Percentiles rank a stretch among this genome's conserved stretches.
These are phyloP conservation scores for Dactylonectria macrodidyma DNA, from an alignment of 2,329 filamentous ascomycete species.

Conservation along the genomic window DNA sequence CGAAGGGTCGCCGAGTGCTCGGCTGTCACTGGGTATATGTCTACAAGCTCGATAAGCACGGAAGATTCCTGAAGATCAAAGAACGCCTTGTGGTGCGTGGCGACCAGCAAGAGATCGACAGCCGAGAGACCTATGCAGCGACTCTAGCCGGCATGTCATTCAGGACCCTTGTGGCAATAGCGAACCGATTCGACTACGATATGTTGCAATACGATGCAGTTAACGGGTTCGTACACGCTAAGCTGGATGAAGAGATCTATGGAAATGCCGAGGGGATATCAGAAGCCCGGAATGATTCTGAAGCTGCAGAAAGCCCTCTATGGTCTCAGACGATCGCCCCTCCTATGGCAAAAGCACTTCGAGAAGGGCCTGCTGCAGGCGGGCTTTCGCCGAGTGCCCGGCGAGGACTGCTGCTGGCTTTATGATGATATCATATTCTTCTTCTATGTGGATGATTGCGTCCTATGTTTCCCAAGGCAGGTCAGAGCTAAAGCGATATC, in stretches of 20 bases:
- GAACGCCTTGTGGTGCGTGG: neutral
- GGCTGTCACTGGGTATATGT: neutral
- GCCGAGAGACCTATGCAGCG: neutral
- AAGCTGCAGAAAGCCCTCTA: neutral
- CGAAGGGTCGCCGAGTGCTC: too few species aligned
- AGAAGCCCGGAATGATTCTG: neutral
- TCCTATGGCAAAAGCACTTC: slow-evolving; percentile 1
- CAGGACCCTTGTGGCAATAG: neutral
- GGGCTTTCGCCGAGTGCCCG: slow-evolving; percentile 2
- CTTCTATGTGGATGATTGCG: neutral
- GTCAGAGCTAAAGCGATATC: too few species aligned
- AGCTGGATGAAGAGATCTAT: neutral
- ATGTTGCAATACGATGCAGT: slow-evolving; percentile 1
- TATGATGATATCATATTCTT: neutral
- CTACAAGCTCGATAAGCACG: neutral
- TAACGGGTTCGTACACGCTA: neutral
- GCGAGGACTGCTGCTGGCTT: neutral
- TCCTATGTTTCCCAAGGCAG: neutral
- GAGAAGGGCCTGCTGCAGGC: neutral
- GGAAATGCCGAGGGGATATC: neutral
- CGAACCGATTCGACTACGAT: neutral
- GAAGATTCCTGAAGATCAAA: neutral
- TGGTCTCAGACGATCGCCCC: neutral
- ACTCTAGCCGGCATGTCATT: neutral
- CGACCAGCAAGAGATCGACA: neutral